Percentiles rank a stretch among this genome's conserved stretches.
These are phyloP conservation scores for Trichoderma cornu-damae DNA, from an alignment of 2,329 filamentous ascomycete species.

Conservation along the genomic window DNA sequence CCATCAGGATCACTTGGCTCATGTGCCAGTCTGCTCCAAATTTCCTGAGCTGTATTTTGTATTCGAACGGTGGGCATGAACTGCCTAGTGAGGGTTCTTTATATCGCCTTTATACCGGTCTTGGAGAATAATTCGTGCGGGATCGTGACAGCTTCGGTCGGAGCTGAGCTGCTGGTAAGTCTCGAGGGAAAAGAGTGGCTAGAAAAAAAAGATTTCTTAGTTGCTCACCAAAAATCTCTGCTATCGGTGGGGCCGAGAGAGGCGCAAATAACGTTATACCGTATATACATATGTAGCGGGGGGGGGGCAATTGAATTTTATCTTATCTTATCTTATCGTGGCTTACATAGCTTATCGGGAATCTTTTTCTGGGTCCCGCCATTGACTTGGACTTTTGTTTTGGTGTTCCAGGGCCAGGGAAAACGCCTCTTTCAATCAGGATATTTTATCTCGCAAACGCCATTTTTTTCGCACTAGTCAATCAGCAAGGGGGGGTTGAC, in stretches of 20 bases:
- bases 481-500: too few relatives aligned
- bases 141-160: background rate
- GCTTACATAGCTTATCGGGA: too few relatives aligned
- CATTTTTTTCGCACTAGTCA: too few relatives aligned
- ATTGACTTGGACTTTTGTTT: background rate
- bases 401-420: too few relatives aligned
- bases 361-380: background rate
- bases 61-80: background rate
- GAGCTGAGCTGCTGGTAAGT: background rate
- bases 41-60: background rate
- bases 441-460: too few relatives aligned
- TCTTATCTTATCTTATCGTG: conserved; percentile 11
- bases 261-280: too few relatives aligned
- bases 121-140: background rate
- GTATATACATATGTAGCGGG: too few relatives aligned
- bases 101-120: background rate
- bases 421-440: too few relatives aligned
- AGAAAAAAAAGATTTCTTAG: background rate
- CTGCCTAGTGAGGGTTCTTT: background rate
- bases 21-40: background rate
- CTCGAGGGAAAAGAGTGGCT: background rate
- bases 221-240: conserved; percentile 2
- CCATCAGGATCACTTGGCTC: background rate
- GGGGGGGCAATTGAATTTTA: background rate
- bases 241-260: background rate